A percentile compares a stretch with the other conserved stretches of the same genome.
phyloP scores from a whole-genome alignment of 2,329 filamentous ascomycete genomes.

The Penicillium hesseltinei region DNA sequence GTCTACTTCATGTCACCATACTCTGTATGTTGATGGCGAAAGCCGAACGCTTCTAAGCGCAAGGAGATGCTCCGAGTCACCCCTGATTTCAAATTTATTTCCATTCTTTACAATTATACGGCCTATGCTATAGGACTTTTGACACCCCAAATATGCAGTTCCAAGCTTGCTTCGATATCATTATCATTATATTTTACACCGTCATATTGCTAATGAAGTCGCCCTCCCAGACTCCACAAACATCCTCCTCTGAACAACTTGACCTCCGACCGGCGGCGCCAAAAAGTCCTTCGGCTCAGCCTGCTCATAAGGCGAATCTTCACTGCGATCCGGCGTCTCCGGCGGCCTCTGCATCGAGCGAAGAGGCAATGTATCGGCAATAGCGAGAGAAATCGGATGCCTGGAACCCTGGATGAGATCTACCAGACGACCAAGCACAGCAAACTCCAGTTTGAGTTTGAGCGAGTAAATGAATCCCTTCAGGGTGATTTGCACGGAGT shows the following conservation, averaged over 20 bases:
- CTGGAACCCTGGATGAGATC: slow-evolving; percentile 35
- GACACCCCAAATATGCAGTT: neutral
- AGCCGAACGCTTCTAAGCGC: neutral
- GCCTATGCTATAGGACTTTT: neutral
- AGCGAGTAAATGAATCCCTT: slow-evolving; percentile 42
- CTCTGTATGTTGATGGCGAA: neutral
- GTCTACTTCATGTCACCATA: neutral
- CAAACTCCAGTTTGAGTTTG: slow-evolving; percentile 55
- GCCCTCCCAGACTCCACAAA: slow-evolving; percentile 10
- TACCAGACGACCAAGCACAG: slow-evolving; percentile 51
- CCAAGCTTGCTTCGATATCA: neutral
- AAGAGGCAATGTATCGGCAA: slow-evolving; percentile 27
- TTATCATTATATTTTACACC: neutral
- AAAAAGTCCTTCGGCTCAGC: slow-evolving; percentile 14
- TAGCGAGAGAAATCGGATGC: slow-evolving; percentile 21
- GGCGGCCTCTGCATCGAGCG: slow-evolving; percentile 16
- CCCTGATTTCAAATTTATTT: neutral
- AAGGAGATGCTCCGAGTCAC: neutral
- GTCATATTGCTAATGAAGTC: neutral
- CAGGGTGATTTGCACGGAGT: slow-evolving; percentile 41
- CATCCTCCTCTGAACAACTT: slow-evolving; percentile 10
- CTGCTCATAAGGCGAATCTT: slow-evolving; percentile 4
- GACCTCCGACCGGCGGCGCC: neutral
- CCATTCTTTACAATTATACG: no score
- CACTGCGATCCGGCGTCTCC: slow-evolving; percentile 9